phyloP scores from a whole-genome alignment of 2,329 filamentous ascomycete genomes.

The Cercospora sp. region DNA sequence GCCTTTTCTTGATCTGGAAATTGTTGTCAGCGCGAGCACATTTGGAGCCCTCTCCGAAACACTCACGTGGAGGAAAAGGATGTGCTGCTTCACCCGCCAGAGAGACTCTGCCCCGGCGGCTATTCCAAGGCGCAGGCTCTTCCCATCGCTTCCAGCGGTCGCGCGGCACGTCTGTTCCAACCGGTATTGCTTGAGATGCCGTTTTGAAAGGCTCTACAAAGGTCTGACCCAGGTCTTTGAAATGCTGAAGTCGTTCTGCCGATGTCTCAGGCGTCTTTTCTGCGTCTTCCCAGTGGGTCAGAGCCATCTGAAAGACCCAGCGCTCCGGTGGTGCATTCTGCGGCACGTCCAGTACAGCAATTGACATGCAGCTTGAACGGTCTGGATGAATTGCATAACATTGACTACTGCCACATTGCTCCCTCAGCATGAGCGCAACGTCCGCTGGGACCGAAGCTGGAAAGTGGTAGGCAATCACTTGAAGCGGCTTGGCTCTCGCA shows the following conservation, averaged over 20 bases:
- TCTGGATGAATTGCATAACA: background rate
- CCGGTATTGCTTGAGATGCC: background rate
- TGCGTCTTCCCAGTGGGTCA: background rate
- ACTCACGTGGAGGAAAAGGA: background rate
- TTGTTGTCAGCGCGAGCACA: no score
- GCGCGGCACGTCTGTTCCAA: background rate
- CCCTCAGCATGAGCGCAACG: background rate
- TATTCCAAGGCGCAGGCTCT: background rate
- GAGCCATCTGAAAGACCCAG: background rate
- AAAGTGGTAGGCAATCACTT: background rate
- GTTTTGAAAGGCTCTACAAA: background rate
- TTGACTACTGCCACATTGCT: background rate
- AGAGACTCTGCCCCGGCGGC: background rate
- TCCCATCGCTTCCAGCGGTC: background rate
- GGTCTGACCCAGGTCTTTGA: background rate
- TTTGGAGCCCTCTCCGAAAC: no score
- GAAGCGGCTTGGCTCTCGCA: background rate
- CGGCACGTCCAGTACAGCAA: background rate
- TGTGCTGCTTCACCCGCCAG: background rate
- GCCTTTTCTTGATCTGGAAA: background rate
- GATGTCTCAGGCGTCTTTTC: background rate
- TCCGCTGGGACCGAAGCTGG: background rate
- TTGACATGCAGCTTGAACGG: background rate
- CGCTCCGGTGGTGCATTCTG: background rate
- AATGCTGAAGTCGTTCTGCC: background rate